A percentile compares a stretch with the other conserved stretches of the same genome.
phyloP scores from a whole-genome alignment of 2,329 filamentous ascomycete species.

The Chaetomium strumarium region DNA sequence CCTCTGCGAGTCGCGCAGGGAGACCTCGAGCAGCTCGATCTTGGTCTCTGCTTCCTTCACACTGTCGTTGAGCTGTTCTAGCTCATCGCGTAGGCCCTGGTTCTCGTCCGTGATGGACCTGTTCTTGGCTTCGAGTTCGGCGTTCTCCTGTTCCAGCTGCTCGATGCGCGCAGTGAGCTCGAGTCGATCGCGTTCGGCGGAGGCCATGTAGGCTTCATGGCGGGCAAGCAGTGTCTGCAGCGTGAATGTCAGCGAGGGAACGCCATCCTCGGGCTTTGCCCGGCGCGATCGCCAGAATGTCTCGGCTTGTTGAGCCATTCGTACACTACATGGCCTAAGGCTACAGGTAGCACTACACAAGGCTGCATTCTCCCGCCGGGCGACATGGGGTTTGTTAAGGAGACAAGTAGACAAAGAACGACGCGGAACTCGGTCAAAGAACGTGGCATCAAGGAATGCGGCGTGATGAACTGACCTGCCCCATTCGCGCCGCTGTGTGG shows the following conservation, averaged over 20 bases:
- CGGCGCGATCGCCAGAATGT: slow-evolving; percentile 6
- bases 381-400: neutral
- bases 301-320: slow-evolving; percentile 7
- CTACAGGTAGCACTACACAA: neutral
- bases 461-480: slow-evolving; percentile 64
- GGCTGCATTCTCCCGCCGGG: neutral
- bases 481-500: slow-evolving; percentile 76
- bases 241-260: slow-evolving; percentile 61
- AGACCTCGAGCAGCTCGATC: slow-evolving; percentile 69
- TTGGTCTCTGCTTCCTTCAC: slow-evolving; percentile 74
- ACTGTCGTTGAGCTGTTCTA: slow-evolving; percentile 77
- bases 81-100: slow-evolving; percentile 68
- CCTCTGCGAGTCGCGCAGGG: slow-evolving; percentile 69
- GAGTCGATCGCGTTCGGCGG: slow-evolving; percentile 78
- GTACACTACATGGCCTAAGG: neutral
- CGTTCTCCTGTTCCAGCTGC: slow-evolving; percentile 68
- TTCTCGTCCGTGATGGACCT: slow-evolving; percentile 77
- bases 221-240: slow-evolving; percentile 82
- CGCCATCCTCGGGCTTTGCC: slow-evolving; percentile 11
- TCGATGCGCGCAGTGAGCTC: slow-evolving; percentile 69
- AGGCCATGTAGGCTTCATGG: slow-evolving; percentile 90
- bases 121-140: slow-evolving; percentile 69
- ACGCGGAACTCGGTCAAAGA: neutral
- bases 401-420: slow-evolving; percentile 5
- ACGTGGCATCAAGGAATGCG: slow-evolving; percentile 23